Percentiles rank a stretch among this genome's conserved stretches.
Evolutionary conservation across 345 rosid genomes (phyloP).

Genomic region (Pistacia vera): DNA sequence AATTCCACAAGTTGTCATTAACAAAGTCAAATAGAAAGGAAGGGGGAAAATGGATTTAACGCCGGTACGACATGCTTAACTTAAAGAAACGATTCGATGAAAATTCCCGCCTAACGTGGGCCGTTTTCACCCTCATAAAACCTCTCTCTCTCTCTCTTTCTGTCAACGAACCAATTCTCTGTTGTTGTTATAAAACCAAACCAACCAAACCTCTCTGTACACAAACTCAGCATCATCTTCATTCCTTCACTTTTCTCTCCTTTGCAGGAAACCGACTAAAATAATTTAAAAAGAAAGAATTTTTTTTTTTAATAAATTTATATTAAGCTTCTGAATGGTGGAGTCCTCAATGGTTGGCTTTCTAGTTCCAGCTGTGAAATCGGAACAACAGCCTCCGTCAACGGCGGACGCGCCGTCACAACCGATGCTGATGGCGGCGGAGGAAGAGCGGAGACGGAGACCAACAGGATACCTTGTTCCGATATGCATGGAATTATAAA

Average conservation of each 20-base stretch:
- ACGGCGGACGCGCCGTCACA: neutral
- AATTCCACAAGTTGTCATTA: no score
- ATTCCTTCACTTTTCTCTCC: no score
- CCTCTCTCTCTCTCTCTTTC: neutral
- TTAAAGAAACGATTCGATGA: neutral
- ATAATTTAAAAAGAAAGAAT: no score
- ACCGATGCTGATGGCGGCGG: neutral
- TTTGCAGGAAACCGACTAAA: neutral
- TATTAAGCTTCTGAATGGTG: conserved; percentile 20
- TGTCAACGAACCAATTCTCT: neutral
- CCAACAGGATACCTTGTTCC: conserved; percentile 51
- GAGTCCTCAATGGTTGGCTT: conserved; percentile 32
- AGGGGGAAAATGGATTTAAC: neutral
- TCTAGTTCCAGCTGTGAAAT: conserved; percentile 31
- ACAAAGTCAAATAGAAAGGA: no score
- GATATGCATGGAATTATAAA: conserved; percentile 59
- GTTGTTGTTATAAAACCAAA: neutral
- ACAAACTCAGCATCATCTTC: neutral
- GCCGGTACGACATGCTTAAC: neutral
- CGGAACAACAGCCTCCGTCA: conserved; percentile 14
- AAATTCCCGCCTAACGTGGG: conserved; percentile 41
- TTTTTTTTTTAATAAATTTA: neutral
- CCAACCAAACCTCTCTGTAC: neutral
- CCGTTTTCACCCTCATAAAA: conserved; percentile 33
- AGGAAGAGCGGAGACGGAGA: conserved; percentile 38